phyloP scores from a whole-genome alignment of 805 yeast genomes.

The Metschnikowia peoriensis region DNA sequence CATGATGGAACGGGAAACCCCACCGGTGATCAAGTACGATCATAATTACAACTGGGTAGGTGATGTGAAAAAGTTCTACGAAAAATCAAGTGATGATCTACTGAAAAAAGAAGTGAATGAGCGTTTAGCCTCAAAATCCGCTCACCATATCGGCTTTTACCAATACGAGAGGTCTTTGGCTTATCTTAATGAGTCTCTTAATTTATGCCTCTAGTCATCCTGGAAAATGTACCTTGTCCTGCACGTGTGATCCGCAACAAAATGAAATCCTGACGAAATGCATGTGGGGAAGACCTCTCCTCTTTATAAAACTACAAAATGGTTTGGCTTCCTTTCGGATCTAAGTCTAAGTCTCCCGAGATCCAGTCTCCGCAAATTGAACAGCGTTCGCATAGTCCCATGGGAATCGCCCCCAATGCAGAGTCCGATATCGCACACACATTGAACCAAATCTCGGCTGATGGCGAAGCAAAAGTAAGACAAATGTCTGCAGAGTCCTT shows the following conservation, averaged over 20 bases:
- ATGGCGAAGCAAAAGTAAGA: slow-evolving; percentile 13
- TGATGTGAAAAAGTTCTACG: slow-evolving; percentile 6
- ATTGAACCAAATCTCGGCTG: slow-evolving; percentile 15
- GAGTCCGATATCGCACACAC: slow-evolving; percentile 21
- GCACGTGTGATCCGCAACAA: slow-evolving; percentile 1
- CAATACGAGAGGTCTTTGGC: slow-evolving; percentile 16
- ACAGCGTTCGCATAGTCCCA: slow-evolving; percentile 18
- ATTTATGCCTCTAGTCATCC: slow-evolving; percentile 13
- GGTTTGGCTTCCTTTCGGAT: slow-evolving; percentile 18
- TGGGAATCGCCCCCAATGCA: slow-evolving; percentile 11
- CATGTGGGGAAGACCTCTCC: neutral
- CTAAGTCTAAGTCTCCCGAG: slow-evolving; percentile 1
- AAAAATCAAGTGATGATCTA: neutral
- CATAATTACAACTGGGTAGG: slow-evolving; percentile 16
- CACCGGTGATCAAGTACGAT: slow-evolving; percentile 10
- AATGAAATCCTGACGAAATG: neutral
- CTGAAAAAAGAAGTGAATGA: slow-evolving; percentile 6
- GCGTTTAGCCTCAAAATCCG: neutral
- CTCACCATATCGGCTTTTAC: slow-evolving; percentile 12
- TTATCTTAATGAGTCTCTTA: slow-evolving; percentile 13
- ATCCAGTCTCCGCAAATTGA: slow-evolving; percentile 9
- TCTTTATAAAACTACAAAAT: neutral
- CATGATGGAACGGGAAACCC: slow-evolving; percentile 15
- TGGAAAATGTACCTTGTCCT: neutral
- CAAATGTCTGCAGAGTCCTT: slow-evolving; percentile 9